Evolutionary conservation across 371 early-diverging fungal genomes (phyloP).

Genomic region (Mortierella sp.): DNA sequence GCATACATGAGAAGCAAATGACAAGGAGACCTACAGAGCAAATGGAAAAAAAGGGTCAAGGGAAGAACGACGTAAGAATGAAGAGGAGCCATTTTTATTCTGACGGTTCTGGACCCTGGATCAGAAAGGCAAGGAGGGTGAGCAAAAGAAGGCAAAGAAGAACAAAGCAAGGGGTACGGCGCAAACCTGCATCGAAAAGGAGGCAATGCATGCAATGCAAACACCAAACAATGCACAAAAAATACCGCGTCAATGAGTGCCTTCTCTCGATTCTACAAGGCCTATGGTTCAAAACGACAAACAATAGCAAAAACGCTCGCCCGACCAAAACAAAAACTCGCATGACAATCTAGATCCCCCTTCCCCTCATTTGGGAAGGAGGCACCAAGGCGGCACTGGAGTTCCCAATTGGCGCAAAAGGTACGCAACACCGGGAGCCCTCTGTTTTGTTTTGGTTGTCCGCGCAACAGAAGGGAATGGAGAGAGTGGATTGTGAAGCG

Average conservation of each 20-base stretch:
- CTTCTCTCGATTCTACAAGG: neutral
- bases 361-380: neutral
- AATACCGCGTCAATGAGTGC: no score
- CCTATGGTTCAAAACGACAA: neutral
- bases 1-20: neutral
- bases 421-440: neutral
- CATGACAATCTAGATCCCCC: slow-evolving; percentile 1
- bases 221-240: neutral
- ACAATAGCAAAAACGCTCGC: neutral
- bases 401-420: neutral
- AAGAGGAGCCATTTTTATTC: no score
- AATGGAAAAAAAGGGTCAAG: neutral
- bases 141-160: no score
- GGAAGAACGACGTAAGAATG: neutral
- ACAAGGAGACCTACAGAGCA: neutral
- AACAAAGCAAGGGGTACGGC: neutral
- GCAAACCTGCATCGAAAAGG: no score
- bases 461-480: neutral
- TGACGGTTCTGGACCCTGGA: neutral
- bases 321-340: neutral
- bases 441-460: neutral
- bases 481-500: neutral
- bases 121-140: neutral
- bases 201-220: no score
- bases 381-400: neutral